Percentiles rank a stretch among this genome's conserved stretches.
phyloP scores from a whole-genome alignment of 257 asterid genomes.

The Henckelia pumila region DNA sequence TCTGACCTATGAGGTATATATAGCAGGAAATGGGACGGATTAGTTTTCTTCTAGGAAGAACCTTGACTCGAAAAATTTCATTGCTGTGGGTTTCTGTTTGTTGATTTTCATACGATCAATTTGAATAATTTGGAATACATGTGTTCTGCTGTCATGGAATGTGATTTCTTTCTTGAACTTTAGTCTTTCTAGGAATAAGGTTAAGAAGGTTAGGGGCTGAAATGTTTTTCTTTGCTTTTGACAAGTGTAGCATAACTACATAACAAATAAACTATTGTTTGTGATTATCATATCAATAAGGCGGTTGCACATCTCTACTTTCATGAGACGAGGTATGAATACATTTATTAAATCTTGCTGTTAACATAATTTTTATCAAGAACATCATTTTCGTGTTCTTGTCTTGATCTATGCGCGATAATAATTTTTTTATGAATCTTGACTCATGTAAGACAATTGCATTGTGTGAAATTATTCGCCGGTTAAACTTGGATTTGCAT shows the following conservation, averaged over 20 bases:
- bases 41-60: background rate
- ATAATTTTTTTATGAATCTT: background rate
- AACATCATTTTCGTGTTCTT: background rate
- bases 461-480: background rate
- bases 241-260: background rate
- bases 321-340: background rate
- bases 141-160: background rate
- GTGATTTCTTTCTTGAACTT: conserved; percentile 1
- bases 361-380: background rate
- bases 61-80: background rate
- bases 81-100: background rate
- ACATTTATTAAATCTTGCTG: background rate
- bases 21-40: background rate
- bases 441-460: background rate
- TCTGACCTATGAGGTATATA: background rate
- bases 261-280: background rate
- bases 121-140: background rate
- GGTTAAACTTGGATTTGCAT: conserved; percentile 8
- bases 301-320: background rate
- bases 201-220: background rate
- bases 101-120: background rate
- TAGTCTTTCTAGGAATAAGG: background rate
- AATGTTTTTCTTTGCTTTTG: background rate
- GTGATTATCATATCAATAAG: background rate
- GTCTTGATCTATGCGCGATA: background rate